These are phyloP conservation scores for Wickerhamomyces sp. DNA, from an alignment of 1,139 yeast genomes.

Conservation along the genomic window DNA sequence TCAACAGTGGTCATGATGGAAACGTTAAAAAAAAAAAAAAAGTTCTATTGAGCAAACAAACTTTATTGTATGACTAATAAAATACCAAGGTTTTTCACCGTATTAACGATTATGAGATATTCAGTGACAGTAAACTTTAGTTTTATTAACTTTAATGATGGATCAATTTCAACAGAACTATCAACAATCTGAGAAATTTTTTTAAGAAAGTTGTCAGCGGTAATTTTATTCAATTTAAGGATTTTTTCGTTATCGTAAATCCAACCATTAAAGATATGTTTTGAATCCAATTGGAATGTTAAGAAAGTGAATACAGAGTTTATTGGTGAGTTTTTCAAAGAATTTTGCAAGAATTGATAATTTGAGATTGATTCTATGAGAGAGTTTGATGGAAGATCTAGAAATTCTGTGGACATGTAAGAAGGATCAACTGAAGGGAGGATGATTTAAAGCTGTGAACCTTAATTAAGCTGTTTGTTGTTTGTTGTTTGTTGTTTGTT, in stretches of 20 bases:
- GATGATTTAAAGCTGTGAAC: too few relatives aligned
- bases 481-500: neutral
- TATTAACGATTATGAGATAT: constrained; percentile 3
- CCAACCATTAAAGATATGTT: constrained; percentile 8
- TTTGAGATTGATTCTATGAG: constrained; percentile 8
- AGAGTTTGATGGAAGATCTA: constrained; percentile 5
- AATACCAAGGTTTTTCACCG: constrained; percentile 6
- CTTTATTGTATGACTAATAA: neutral
- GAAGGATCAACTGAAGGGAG: neutral
- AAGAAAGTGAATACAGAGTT: neutral
- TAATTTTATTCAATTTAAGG: neutral
- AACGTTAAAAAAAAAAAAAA: too few relatives aligned
- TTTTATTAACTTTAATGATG: constrained; percentile 3
- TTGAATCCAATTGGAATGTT: constrained; percentile 1
- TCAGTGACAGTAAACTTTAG: constrained; percentile 3
- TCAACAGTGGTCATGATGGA: constrained; percentile 9
- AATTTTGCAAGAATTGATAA: constrained; percentile 4
- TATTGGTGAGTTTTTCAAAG: neutral
- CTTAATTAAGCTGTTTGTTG: neutral
- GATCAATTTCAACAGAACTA: constrained; percentile 1
- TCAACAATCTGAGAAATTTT: constrained; percentile 1
- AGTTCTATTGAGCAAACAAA: too few relatives aligned
- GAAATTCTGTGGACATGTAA: neutral
- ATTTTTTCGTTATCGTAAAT: constrained; percentile 1
- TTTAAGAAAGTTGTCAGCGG: neutral